These are phyloP conservation scores for Oleoguttula mirabilis DNA, from an alignment of 495 filamentous ascomycete genomes.

Conservation along the genomic window DNA sequence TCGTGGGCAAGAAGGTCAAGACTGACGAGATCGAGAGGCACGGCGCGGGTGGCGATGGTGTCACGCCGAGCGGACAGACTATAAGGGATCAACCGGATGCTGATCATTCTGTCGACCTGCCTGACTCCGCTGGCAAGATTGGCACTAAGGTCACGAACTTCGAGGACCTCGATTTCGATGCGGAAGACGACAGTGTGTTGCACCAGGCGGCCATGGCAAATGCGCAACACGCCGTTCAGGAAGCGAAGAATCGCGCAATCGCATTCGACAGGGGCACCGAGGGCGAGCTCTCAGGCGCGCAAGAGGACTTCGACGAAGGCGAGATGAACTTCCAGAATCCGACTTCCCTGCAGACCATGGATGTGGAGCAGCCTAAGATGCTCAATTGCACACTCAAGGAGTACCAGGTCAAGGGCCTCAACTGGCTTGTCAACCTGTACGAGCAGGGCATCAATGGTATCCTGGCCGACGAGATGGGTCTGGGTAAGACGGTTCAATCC, in stretches of 20 bases:
- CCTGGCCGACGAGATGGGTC: slow-evolving; percentile 97
- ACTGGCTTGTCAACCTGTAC: slow-evolving; percentile 97
- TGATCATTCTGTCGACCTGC: slow-evolving; percentile 42
- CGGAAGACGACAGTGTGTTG: slow-evolving; percentile 75
- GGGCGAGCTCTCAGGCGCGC: slow-evolving; percentile 34
- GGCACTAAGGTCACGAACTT: slow-evolving; percentile 75
- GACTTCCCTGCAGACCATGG: slow-evolving; percentile 80
- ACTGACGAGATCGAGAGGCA: slow-evolving; percentile 83
- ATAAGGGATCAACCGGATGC: slow-evolving; percentile 35
- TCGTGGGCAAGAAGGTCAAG: slow-evolving; percentile 98
- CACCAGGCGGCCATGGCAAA: slow-evolving; percentile 83
- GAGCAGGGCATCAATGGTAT: slow-evolving; percentile 99
- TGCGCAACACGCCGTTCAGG: slow-evolving; percentile 88
- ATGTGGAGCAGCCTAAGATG: slow-evolving; percentile 89
- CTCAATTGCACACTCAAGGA: slow-evolving; percentile 90
- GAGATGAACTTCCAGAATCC: slow-evolving; percentile 99
- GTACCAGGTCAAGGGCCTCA: slow-evolving; percentile 96
- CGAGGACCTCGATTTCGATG: slow-evolving; percentile 90
- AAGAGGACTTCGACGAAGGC: slow-evolving; percentile 54
- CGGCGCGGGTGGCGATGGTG: slow-evolving; percentile 56
- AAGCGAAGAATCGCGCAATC: slow-evolving; percentile 84
- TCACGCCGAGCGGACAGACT: slow-evolving; percentile 43
- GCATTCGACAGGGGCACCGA: slow-evolving; percentile 66
- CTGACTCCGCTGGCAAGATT: slow-evolving; percentile 44
- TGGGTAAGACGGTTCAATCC: slow-evolving; percentile 96